Base-by-base conservation (phyloP, 805 yeast genomes). In the Myxozyma monticola region DNA sequence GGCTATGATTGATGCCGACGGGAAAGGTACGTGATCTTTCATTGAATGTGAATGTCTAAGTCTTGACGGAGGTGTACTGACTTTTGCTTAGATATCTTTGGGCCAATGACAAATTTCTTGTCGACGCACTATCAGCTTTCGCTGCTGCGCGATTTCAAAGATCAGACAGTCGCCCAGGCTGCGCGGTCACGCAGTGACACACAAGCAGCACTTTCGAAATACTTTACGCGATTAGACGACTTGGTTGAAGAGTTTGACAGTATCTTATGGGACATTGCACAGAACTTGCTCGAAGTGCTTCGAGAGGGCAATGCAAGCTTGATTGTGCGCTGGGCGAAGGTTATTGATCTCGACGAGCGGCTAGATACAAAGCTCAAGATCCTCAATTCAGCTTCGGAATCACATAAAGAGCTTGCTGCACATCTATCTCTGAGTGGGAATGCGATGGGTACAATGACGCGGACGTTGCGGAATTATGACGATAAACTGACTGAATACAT, bases 321-420 rank as follows among this genome's bases (percentile, higher is more conserved):
- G 56, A 81, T 87, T 1, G 81, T 83, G 31, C 80, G 90, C 45
- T 65, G 85, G 40, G 81, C 88, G 36, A 85, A 88, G 57, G 78
- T 93, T 15, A 74, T 93, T 37, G 95, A 89, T 56, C 75, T 72
- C 56, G 99, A 93, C 67, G 87, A 85, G 57, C 73, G 77, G 25
- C 88, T 87, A 62, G 99, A 93, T 62, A 66, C 81, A 53, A 81
- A 83, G 44, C 74, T 73, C 20, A 64, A 62, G 6, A 26, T 38
- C n/a, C 28, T 42, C 34, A 41, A 25, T 1, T 37, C 49, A 7
- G 52, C 59, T 6, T 34, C 56, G 5, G 50, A 37, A 6, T 37
- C 52, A 15, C 52, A 51, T 20, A 33, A 29, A 18, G 43, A 41
- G 36, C 25, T 54, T 15, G 41, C 47, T 9, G 29, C 38, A 20